Evolutionary conservation across 805 yeast species (phyloP).

Genomic region (Vanderwaltozyma tropicalis): DNA sequence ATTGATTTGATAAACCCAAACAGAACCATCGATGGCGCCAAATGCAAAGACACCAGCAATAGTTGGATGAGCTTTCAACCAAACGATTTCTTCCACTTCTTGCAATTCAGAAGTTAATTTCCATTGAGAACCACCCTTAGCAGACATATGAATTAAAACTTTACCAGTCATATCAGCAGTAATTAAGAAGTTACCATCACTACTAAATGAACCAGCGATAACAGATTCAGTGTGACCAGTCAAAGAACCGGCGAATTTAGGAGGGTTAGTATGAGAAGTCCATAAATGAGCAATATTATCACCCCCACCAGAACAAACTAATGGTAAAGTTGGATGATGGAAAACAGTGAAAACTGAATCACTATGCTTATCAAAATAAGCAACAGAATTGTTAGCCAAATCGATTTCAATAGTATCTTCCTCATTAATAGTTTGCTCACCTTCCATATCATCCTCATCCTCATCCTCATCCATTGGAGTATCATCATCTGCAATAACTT

Average conservation of each 20-base stretch:
- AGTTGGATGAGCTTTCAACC: conserved; percentile 73
- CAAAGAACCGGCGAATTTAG: conserved; percentile 66
- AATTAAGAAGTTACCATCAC: conserved; percentile 70
- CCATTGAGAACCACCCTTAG: conserved; percentile 81
- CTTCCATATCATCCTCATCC: conserved; percentile 25
- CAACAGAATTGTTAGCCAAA: conserved; percentile 77
- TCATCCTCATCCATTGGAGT: conserved; percentile 25
- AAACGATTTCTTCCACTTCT: conserved; percentile 83
- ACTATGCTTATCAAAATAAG: conserved; percentile 80
- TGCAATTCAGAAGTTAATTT: conserved; percentile 54
- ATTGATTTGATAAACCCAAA: conserved; percentile 81
- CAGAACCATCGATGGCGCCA: conserved; percentile 87
- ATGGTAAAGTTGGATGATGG: conserved; percentile 73
- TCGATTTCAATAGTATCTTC: conserved; percentile 58
- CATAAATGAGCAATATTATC: conserved; percentile 83
- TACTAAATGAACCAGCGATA: conserved; percentile 70
- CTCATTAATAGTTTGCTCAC: conserved; percentile 34
- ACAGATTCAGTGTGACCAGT: conserved; percentile 84
- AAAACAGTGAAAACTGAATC: conserved; percentile 82
- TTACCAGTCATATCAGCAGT: conserved; percentile 95
- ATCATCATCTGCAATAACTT: conserved; percentile 26
- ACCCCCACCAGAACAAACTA: conserved; percentile 91
- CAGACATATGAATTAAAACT: conserved; percentile 58
- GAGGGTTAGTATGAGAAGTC: conserved; percentile 85
- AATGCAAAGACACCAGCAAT: conserved; percentile 71